Percentiles rank a stretch among this genome's conserved stretches.
phyloP scores from a whole-genome alignment of 2,329 filamentous ascomycete species.

The Tricladium varicosporioides region DNA sequence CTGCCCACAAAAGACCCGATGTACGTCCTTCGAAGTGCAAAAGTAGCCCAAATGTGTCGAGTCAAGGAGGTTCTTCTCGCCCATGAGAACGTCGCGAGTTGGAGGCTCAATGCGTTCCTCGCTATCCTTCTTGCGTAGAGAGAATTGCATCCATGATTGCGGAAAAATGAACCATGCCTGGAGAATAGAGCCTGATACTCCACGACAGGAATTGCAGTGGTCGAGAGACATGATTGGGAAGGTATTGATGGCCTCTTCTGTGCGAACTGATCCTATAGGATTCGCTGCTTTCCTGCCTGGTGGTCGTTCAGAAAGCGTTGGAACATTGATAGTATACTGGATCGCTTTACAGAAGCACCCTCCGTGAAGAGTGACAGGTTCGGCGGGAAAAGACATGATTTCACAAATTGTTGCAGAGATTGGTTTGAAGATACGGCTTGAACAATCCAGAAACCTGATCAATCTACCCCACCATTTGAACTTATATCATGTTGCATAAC shows the following conservation, averaged over 20 bases:
- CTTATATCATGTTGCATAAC: no score
- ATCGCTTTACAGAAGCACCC: slow-evolving; percentile 33
- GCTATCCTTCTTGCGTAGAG: slow-evolving; percentile 13
- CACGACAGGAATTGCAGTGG: slow-evolving; percentile 31
- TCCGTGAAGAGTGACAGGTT: slow-evolving; percentile 24
- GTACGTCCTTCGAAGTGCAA: slow-evolving; percentile 22
- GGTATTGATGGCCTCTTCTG: slow-evolving; percentile 15
- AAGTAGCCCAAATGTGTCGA: slow-evolving; percentile 16
- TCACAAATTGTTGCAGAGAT: no score
- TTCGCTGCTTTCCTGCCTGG: background rate
- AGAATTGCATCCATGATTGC: slow-evolving; percentile 29
- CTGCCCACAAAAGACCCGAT: slow-evolving; percentile 30
- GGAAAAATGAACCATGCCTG: slow-evolving; percentile 32
- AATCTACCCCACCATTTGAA: background rate
- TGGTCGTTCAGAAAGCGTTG: slow-evolving; percentile 19
- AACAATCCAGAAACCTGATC: no score
- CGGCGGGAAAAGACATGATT: slow-evolving; percentile 3
- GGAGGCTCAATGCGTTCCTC: background rate
- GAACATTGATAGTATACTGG: slow-evolving; percentile 29
- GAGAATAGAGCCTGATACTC: slow-evolving; percentile 21
- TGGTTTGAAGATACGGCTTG: no score
- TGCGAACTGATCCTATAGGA: slow-evolving; percentile 8
- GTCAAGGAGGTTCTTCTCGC: slow-evolving; percentile 9
- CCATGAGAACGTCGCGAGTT: slow-evolving; percentile 10
- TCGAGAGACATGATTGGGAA: slow-evolving; percentile 28